Base-by-base conservation (phyloP, 1,139 yeast genomes). In the Kodamaea fungicola region DNA sequence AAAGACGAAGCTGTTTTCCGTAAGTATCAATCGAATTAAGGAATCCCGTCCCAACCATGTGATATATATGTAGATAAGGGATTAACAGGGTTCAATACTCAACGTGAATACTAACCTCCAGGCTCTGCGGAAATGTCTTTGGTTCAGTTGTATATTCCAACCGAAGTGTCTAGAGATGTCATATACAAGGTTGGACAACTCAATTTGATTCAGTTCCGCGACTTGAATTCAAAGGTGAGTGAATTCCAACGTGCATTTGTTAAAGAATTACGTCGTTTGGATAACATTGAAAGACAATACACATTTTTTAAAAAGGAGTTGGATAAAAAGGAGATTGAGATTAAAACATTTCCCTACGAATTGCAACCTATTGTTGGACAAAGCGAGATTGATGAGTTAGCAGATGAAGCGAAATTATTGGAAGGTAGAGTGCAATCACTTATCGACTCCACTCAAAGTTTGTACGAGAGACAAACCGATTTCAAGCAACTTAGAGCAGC, bases 101-200 rank as follows among this genome's bases (percentile, higher is more conserved):
- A 4, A 26, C 26, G 9, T n/a, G 30, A 7, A 27, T 46, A 52
- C 55, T 52, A 49, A 51, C 55, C 28, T 12, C 32, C 45, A 65
- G 70, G 71, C 55, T 83, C 92, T 35, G 92, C 92, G 76, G 85
- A 80, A 51, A 83, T 83, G 92, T 77, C 87, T 16, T 74, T 82
- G 59, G 77, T 83, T 31, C 87, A 83, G 55, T 61, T 84, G 50
- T 83, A 82, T 53, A 79, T 83, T 37, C 89, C 90, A 2, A 68
- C 81, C 21, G 94, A 84, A 59, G 75, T 78, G 19, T 66, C 84
- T 2, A 66, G 92, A 48, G 87, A 81, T 41, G 70, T 82, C 9
- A 73, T 82, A 32, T 77, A 80, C 52, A 67, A 78, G 21, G 62
- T 84, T 32, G 92, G 92, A 8, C 76, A 76, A 34, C 60, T 81